Evolutionary conservation across 2,329 filamentous ascomycete genomes (phyloP).

Genomic region (Colletotrichum paranaense): DNA sequence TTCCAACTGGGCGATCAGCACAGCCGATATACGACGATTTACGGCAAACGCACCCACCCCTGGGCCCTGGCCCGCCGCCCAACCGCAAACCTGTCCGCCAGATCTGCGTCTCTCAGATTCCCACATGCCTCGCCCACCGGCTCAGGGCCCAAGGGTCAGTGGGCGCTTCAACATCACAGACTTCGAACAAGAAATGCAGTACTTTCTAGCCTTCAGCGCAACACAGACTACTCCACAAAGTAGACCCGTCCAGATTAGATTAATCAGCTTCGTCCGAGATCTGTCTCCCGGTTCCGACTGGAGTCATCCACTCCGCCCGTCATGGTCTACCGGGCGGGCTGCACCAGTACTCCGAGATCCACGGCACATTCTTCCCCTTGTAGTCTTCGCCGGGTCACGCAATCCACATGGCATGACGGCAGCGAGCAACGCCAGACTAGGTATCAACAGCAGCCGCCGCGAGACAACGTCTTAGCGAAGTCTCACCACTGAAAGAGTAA

Average conservation of each 20-base stretch:
- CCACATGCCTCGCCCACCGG: neutral
- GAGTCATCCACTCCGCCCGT: constrained; percentile 1
- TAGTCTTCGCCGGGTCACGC: neutral
- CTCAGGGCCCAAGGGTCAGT: neutral
- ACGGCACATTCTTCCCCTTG: neutral
- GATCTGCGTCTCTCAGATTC: neutral
- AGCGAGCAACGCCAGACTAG: neutral
- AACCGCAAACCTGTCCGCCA: neutral
- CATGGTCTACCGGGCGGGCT: constrained; percentile 12
- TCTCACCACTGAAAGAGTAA: constrained; percentile 1
- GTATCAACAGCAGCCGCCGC: neutral
- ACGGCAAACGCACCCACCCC: constrained; percentile 2
- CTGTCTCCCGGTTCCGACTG: constrained; percentile 2
- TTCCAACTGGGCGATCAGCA: constrained; percentile 22
- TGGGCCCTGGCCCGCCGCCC: neutral
- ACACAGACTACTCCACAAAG: neutral
- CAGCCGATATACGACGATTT: constrained; percentile 26
- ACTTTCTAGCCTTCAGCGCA: neutral
- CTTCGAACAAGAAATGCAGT: neutral
- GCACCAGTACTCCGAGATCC: constrained; percentile 15
- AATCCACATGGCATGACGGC: neutral
- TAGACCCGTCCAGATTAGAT: neutral
- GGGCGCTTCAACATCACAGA: neutral
- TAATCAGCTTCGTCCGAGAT: neutral
- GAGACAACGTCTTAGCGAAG: constrained; percentile 1